Conservation (phyloP, 805 yeast genomes). For the Suhomyces emberorum region DNA sequence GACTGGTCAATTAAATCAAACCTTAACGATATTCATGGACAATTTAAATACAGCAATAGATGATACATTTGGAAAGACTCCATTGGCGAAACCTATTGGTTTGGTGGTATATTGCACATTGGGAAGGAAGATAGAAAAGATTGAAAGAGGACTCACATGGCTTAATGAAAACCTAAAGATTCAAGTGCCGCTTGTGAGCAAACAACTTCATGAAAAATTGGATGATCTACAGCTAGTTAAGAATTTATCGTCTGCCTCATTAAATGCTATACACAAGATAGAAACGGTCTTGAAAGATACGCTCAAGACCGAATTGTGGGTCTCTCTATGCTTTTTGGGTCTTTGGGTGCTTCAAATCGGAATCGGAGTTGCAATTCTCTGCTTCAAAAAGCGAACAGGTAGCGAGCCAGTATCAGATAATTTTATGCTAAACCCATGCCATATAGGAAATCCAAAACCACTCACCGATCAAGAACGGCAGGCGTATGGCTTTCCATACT, state of each 20-base stretch:
- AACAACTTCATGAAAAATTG: too few species aligned
- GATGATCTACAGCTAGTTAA: too few species aligned
- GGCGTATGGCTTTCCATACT: slow-evolving; percentile 26
- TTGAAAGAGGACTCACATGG: slow-evolving; percentile 80
- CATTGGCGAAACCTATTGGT: slow-evolving; percentile 58
- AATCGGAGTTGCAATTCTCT: slow-evolving; percentile 4
- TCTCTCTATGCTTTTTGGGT: slow-evolving; percentile 6
- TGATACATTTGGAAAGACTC: slow-evolving; percentile 64
- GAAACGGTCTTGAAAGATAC: too few species aligned
- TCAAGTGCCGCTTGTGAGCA: slow-evolving; percentile 59
- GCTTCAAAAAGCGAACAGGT: not conserved
- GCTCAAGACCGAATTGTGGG: slow-evolving; percentile 7
- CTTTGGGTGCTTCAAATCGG: slow-evolving; percentile 12
- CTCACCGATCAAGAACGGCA: slow-evolving; percentile 21
- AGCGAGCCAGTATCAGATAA: not conserved
- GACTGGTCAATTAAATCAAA: slow-evolving; percentile 55
- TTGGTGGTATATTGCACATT: slow-evolving; percentile 76
- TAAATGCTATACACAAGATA: too few species aligned
- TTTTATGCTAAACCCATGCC: not conserved
- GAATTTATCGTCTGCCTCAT: too few species aligned
- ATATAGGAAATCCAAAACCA: slow-evolving; percentile 26
- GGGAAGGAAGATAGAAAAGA: slow-evolving; percentile 62
- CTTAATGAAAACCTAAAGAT: slow-evolving; percentile 60
- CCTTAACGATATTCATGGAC: slow-evolving; percentile 54
- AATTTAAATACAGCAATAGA: slow-evolving; percentile 59